Conservation (phyloP, 163 green algal genomes). For the Prototheca wickerhamii region DNA sequence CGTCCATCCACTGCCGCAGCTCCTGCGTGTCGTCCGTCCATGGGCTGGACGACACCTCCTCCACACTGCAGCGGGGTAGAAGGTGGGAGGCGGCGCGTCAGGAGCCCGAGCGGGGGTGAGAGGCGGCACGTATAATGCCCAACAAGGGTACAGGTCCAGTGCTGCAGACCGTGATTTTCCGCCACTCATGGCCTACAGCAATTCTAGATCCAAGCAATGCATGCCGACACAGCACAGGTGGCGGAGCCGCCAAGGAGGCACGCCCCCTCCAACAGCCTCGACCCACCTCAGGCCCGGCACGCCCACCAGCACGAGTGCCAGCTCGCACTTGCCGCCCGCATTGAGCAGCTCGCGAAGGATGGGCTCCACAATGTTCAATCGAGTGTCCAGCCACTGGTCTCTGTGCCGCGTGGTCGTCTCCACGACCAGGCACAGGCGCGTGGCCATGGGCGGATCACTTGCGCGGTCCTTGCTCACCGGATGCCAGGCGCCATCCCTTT, state of each 20-base stretch:
- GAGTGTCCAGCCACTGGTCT: not conserved
- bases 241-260: too few relatives aligned
- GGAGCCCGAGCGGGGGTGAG: too few relatives aligned
- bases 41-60: not conserved
- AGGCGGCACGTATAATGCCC: too few relatives aligned
- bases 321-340: not conserved
- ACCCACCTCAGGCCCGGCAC: not conserved
- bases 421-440: not conserved
- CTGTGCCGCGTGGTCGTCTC: conserved; percentile 1
- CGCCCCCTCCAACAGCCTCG: too few relatives aligned
- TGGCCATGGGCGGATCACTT: not conserved
- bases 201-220: too few relatives aligned
- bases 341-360: not conserved
- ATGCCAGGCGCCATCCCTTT: too few relatives aligned
- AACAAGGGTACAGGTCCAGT: too few relatives aligned
- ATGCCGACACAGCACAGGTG: too few relatives aligned
- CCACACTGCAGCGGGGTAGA: not conserved
- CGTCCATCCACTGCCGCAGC: not conserved
- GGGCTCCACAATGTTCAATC: not conserved
- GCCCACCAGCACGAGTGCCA: not conserved
- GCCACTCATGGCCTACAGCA: too few relatives aligned
- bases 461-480: too few relatives aligned
- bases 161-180: too few relatives aligned
- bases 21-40: not conserved
- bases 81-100: too few relatives aligned